phyloP scores from a whole-genome alignment of 2,329 filamentous ascomycete genomes.

The Xylaria multiplex region DNA sequence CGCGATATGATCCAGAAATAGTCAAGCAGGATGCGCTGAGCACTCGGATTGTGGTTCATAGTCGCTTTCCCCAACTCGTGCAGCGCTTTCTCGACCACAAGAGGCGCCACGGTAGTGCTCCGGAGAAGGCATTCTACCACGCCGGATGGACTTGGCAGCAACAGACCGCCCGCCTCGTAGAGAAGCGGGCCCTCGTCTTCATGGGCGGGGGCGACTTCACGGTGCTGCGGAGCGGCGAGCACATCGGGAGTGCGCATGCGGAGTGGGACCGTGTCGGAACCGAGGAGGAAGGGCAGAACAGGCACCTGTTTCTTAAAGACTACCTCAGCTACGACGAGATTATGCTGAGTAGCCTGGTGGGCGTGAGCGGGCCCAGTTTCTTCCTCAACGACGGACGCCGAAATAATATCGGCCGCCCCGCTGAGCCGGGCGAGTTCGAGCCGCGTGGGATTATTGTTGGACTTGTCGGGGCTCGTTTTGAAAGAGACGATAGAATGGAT shows the following conservation, averaged over 20 bases:
- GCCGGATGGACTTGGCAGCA: conserved; percentile 40
- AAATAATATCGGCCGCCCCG: conserved; percentile 36
- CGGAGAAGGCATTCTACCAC: conserved; percentile 41
- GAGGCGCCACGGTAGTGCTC: conserved; percentile 38
- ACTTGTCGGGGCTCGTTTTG: conserved; percentile 49
- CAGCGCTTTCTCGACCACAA: conserved; percentile 46
- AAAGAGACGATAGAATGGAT: conserved; percentile 48
- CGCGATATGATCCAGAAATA: conserved; percentile 36
- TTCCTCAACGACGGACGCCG: conserved; percentile 49
- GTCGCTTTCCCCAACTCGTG: conserved; percentile 42
- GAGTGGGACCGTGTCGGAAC: conserved; percentile 48
- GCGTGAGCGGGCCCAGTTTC: conserved; percentile 46
- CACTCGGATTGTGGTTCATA: conserved; percentile 46
- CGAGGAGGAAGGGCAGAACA: conserved; percentile 36
- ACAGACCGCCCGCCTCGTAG: conserved; percentile 43
- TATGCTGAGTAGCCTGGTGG: conserved; percentile 48
- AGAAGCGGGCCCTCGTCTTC: conserved; percentile 45
- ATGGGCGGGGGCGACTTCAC: conserved; percentile 40
- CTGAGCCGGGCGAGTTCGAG: conserved; percentile 39
- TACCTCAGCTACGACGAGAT: conserved; percentile 52
- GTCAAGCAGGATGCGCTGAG: conserved; percentile 39
- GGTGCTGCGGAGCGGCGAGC: conserved; percentile 36
- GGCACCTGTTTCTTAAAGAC: conserved; percentile 37
- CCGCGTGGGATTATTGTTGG: conserved; percentile 48
- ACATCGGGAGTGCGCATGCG: not conserved